Evolutionary conservation across 495 filamentous ascomycete species (phyloP), one percentile per base, ranked within the genome.

Genomic region (Copromyces sp.): DNA sequence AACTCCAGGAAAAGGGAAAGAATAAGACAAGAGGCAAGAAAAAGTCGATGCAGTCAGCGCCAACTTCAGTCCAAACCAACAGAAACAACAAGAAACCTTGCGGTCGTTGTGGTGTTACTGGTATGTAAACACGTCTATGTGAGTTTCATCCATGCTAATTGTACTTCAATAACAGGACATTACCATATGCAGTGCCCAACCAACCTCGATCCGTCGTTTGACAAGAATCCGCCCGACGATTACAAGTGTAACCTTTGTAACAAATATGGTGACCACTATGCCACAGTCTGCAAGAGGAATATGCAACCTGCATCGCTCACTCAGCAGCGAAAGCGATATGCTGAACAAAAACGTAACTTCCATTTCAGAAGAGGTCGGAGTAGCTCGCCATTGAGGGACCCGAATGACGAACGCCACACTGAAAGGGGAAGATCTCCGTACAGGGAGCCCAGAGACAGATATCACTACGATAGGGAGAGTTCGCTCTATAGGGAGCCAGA

Each of bases 181-280:
- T 75, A 74, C 71, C 73, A 83, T 35, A 71, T 79, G 41, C 42
- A 74, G 14, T 86, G 85, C 70, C 83, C 83, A 20, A 85, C 82
- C 9, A 84, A 81, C 68, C 3, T 82, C 9, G 81, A 84, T 65
- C 81, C 82, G 9, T 6, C 38, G 9, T 82, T 73, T 68, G 81
- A 84, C 47, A 68, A 38, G 44, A 68, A 47, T 39, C 83, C 82
- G 0, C 69, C 32, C 3, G 4, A 6, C 2, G 47, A 53, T n/a
- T 86, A 85, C 41, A 37, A 32, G 9, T 86, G 84, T 71, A 69
- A 71, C 4, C 38, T 80, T 47, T 86, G 84, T 74, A 61, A 72
- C 0, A 45, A 4, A 12, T 35, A 16, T 2, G 83, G 80, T 17
- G 42, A 76, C 1, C 83, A 86, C 72, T 82, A 70, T 71, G 72